Conservation (phyloP, 1,284 basidiomycete genomes). For the Rhodofomes roseus region DNA sequence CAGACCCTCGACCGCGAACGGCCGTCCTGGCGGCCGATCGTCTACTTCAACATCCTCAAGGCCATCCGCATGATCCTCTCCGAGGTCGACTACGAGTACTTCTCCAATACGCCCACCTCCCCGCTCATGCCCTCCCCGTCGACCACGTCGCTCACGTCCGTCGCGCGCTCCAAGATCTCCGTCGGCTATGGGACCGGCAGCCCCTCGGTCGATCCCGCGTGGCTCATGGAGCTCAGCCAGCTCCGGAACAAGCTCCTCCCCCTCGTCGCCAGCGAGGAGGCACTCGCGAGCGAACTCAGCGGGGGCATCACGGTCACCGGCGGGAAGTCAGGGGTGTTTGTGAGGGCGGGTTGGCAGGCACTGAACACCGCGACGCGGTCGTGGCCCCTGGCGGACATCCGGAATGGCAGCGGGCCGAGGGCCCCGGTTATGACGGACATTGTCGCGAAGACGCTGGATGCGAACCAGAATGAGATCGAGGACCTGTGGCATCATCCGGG, state of each 20-base stretch:
- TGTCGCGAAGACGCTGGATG: slow-evolving; percentile 51
- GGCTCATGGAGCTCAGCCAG: slow-evolving; percentile 45
- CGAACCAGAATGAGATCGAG: slow-evolving; percentile 47
- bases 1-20: slow-evolving; percentile 65
- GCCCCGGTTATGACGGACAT: slow-evolving; percentile 41
- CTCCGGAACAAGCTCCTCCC: slow-evolving; percentile 58
- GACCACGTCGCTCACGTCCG: slow-evolving; percentile 14
- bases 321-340: slow-evolving; percentile 57
- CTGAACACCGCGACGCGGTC: slow-evolving; percentile 45
- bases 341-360: slow-evolving; percentile 66
- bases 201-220: slow-evolving; percentile 22
- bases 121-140: slow-evolving; percentile 5
- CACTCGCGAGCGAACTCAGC: slow-evolving; percentile 63
- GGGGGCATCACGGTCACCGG: slow-evolving; percentile 57
- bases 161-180: slow-evolving; percentile 11
- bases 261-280: slow-evolving; percentile 62
- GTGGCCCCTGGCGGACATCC: slow-evolving; percentile 34
- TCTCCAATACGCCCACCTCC: slow-evolving; percentile 19
- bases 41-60: slow-evolving; percentile 79
- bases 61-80: slow-evolving; percentile 72
- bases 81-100: slow-evolving; percentile 63
- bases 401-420: slow-evolving; percentile 28
- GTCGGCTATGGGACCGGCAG: slow-evolving; percentile 13
- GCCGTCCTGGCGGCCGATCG: slow-evolving; percentile 71
- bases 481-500: slow-evolving; percentile 67